phyloP scores from a whole-genome alignment of 2,329 filamentous ascomycete species.

The Cordyceps fumosorosea region DNA sequence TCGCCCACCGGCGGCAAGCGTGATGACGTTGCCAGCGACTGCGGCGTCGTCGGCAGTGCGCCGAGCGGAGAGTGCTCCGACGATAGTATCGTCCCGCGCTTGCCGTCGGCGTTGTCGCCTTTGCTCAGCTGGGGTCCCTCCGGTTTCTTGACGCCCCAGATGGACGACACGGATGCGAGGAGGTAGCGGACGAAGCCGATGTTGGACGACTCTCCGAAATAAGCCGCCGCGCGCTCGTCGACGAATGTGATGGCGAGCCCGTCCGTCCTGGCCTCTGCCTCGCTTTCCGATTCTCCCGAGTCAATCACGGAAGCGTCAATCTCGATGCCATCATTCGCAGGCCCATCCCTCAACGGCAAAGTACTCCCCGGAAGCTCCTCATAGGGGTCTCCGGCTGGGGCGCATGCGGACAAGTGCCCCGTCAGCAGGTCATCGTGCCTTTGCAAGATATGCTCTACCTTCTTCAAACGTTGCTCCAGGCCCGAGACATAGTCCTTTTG shows the following conservation, averaged over 20 bases:
- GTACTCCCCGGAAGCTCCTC: not conserved
- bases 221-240: conserved; percentile 17
- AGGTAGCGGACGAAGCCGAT: conserved; percentile 20
- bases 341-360: not conserved
- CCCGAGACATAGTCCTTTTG: conserved; percentile 14
- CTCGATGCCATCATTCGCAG: not conserved
- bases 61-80: conserved; percentile 5
- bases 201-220: conserved; percentile 21
- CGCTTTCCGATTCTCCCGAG: conserved; percentile 14
- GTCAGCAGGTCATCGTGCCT: conserved; percentile 13
- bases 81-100: not conserved
- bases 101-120: not conserved
- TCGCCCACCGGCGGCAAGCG: conserved; percentile 17
- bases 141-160: conserved; percentile 2
- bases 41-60: conserved; percentile 1
- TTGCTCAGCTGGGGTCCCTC: not conserved
- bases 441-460: conserved; percentile 17
- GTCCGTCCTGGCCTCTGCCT: conserved; percentile 18
- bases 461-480: conserved; percentile 16
- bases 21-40: not conserved
- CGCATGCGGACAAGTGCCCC: conserved; percentile 4
- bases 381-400: not conserved
- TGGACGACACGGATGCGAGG: conserved; percentile 14
- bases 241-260: conserved; percentile 20
- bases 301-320: conserved; percentile 12